Evolutionary conservation across 805 yeast species (phyloP).

Genomic region (Spathaspora sp.): DNA sequence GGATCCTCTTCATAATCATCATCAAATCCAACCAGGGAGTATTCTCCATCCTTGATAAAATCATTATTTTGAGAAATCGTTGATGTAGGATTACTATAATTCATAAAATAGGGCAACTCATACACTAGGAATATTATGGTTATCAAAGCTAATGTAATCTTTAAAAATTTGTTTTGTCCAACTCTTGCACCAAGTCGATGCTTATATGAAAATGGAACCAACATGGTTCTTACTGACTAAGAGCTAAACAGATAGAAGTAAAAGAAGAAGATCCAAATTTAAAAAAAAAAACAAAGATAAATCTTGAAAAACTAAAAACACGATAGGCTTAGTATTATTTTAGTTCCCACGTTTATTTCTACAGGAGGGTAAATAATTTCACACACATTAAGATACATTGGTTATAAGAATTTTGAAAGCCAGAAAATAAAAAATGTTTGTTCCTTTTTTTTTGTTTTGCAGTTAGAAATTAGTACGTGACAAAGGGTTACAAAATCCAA

Average conservation of each 20-base stretch:
- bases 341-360: no score
- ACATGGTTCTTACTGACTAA: not conserved
- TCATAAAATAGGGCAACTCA: not conserved
- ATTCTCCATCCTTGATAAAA: not conserved
- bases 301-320: not conserved
- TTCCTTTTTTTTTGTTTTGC: no score
- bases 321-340: not conserved
- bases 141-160: not conserved
- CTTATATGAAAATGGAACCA: not conserved
- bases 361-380: no score
- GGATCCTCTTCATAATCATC: not conserved
- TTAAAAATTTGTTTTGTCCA: not conserved
- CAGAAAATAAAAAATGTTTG: no score
- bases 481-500: no score
- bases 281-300: not conserved
- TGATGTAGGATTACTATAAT: not conserved
- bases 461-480: no score
- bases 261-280: not conserved
- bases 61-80: not conserved
- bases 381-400: no score
- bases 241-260: not conserved
- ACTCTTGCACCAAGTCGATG: not conserved
- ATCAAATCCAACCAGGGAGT: not conserved
- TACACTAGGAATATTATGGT: not conserved
- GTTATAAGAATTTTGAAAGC: no score